Percentiles rank a stretch among this genome's conserved stretches.
phyloP scores from a whole-genome alignment of 2,329 filamentous ascomycete species.

The Botryosphaeria dothidea region DNA sequence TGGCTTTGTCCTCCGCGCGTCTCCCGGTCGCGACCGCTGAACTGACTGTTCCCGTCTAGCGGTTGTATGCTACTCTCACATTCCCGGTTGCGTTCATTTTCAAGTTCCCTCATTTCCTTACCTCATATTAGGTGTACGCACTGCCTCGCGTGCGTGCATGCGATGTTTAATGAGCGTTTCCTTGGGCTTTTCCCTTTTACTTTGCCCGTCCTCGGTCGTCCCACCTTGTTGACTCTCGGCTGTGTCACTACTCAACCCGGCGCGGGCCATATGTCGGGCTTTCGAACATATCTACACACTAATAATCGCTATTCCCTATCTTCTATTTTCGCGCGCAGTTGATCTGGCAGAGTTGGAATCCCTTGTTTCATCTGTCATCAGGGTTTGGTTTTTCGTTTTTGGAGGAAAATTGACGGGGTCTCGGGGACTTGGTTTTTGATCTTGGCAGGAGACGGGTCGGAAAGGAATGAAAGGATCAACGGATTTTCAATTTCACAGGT shows the following conservation, averaged over 20 bases:
- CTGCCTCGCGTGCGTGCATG: conserved; percentile 14
- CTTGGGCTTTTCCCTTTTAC: conserved; percentile 2
- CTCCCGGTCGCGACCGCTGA: not conserved
- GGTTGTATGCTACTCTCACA: not conserved
- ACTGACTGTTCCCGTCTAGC: not conserved
- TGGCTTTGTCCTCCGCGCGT: not conserved
- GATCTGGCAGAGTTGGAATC: conserved; percentile 8
- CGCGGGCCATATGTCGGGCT: not conserved
- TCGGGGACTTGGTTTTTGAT: not conserved
- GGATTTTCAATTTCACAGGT: conserved; percentile 4
- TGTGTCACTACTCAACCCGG: not conserved
- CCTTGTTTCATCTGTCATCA: conserved; percentile 8
- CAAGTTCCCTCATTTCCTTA: not conserved
- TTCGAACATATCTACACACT: not conserved
- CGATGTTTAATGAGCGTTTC: conserved; percentile 17
- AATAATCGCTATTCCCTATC: conserved; percentile 9
- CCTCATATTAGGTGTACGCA: conserved; percentile 4
- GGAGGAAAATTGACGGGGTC: conserved; percentile 6
- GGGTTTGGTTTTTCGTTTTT: conserved; percentile 3
- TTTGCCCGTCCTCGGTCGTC: conserved; percentile 1
- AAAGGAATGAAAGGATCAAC: conserved; percentile 3
- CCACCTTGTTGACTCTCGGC: not conserved
- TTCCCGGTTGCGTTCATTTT: conserved; percentile 6
- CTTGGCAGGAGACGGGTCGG: not conserved
- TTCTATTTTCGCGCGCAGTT: conserved; percentile 4